Base-by-base conservation (phyloP, 768 basidiomycete genomes). In the Leucocoprinus leucothites region DNA sequence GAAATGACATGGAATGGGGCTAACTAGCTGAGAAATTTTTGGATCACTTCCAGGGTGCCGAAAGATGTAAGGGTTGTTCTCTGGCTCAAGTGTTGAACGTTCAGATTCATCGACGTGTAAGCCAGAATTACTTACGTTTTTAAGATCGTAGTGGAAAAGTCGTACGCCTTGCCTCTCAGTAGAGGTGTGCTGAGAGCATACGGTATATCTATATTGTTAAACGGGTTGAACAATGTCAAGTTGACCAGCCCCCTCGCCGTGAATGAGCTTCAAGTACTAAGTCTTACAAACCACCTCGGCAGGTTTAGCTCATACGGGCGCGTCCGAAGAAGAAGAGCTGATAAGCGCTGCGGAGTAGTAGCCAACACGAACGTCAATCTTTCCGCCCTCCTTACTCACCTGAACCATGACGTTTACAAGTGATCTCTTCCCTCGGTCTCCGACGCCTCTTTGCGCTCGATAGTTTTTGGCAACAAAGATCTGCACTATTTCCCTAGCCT, bases 391-490 rank as follows among this genome's bases (percentile, higher is more conserved):
- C 44, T 22, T 42, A 42, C 51, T 41, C 42, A 21, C 48, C 45
- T 22, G 22, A 35, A 18, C 22, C 25, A 41, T 51, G 48, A 49
- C 48, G 19, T 31, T 49, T 36, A 19, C 24, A 26, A 35, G 25
- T 22, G 22, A 41, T 40, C 28, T 48, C 36, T 55, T 55, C 53
- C 53, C 53, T 28, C 53, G 45, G 11, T 48, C 53, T 48, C 53
- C 53, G 53, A 55, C n/a, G 21, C 41, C 34, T 9, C 7, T 44
- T 44, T 44, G 7, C n/a, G n/a, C n/a, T n/a, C n/a, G n/a, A n/a
- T n/a, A n/a, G n/a, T n/a, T n/a, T n/a, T n/a, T n/a, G n/a, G n/a
- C n/a, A n/a, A n/a, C n/a, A n/a, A n/a, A n/a, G n/a, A n/a, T n/a
- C n/a, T n/a, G n/a, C n/a, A n/a, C n/a, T n/a, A n/a, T n/a, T n/a